Base-by-base conservation (phyloP, 2,329 filamentous ascomycete genomes). In the Epichloe aotearoae region DNA sequence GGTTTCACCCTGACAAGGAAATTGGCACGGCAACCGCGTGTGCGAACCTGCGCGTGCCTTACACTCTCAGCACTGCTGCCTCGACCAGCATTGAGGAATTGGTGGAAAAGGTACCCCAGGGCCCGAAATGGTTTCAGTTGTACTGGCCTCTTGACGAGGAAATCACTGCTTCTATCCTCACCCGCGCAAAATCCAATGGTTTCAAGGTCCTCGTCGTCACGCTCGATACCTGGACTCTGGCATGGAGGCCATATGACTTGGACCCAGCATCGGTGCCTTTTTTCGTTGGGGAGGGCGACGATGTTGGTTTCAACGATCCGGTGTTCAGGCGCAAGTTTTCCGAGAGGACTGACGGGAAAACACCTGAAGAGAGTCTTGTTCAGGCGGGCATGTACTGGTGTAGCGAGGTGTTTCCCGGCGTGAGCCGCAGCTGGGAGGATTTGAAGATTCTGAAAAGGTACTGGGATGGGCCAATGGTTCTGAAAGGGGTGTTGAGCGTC, bases 121-220 rank as follows among this genome's bases (percentile, higher is more conserved):
- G 78, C 0, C 70, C 74, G 34, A 69, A 82, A 11, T 89, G 83
- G 82, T 89, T 76, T 62, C 85, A 89, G 61, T 73, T 89, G 0
- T 89, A 89, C 67, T 88, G 83, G 82, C 84, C 84, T 0, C 66
- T 73, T 19, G 75, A 79, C 50, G 75, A 88, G 49, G 76, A 82
- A 3, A 69, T 88, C 50, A 88, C 84, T 0, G 67, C 74, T 0
- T 84, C 78, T 1, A 66, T 88, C 15, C 70, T 88, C 4, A 61
- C 65, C 1, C 73, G 83, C 0, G 85, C 83, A 0, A 79, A 79
- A 59, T 69, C 66, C 0, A 74, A 70, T 34, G 84, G 83, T 1
- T 88, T 74, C 65, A 73, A 72, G 36, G 82, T 80, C 1, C 70
- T 88, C 0, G 77, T 88, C 6, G 80, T 89, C 1, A 89, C 86